Evolutionary conservation across 176 grass and related monocot genomes (phyloP), one percentile per base, ranked within the genome.

Genomic region (Aechmea fasciata): DNA sequence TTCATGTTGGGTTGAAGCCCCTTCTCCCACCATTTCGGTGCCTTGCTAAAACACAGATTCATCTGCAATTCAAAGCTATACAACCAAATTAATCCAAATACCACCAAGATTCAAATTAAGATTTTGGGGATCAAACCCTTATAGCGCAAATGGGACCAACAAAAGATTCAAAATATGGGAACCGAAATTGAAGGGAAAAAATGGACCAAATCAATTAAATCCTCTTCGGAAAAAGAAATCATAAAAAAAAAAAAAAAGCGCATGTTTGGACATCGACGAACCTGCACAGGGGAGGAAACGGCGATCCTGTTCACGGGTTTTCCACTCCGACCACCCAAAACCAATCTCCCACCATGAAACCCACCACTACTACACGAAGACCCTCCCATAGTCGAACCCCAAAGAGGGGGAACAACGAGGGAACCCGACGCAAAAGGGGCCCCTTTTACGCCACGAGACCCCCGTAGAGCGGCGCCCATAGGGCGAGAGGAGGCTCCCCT

Each of bases 1-100:
- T 81, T 67, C 79, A 85, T 85, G 83, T 90, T 85, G 11, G 74
- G 75, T 8, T 82, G 82, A 51, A 74, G n/a, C 10, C 63, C 70
- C 64, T 79, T 85, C 82, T 85, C 75, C 87, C 87, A 85, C 87
- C 87, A 89, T 69, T 79, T 57, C 78, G 69, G 82, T 17, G 75
- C 67, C 53, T 82, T 67, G 17, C 64, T 26, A 10, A 76, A 13
- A 6, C 25, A 47, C 10, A 76, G 64, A 55, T 8, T 15, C 73
- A 67, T 76, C 73, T 76, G n/a, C 11, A 48, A 67, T 49, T 23
- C 0, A 22, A 11, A 15, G 2, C 14, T 55, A 33, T 5, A n/a
- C 2, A 51, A 53, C 15, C 15, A 13, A 17, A 65, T 10, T 41
- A 18, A 76, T 9, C 11, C 41, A 1, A 12, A 50, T 19, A 47